Evolutionary conservation across 441 rosid species (phyloP).

Genomic region (Daphne laureola): DNA sequence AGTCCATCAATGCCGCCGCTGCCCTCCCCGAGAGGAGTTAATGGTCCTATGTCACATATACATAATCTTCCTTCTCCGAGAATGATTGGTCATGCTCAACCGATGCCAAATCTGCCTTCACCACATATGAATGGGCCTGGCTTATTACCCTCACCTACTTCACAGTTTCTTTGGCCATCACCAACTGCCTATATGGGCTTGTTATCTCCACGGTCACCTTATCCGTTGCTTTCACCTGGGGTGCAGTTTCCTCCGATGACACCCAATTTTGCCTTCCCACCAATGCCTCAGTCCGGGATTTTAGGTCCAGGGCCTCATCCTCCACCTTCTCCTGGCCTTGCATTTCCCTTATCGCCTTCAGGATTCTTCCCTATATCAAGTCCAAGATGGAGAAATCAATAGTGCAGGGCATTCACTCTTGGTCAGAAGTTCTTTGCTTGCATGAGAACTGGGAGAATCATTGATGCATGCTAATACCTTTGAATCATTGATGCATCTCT

Average conservation of each 20-base stretch:
- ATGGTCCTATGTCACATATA: conserved; percentile 29
- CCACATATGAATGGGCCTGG: conserved; percentile 45
- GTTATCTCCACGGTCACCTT: conserved; percentile 49
- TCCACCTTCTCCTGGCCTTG: conserved; percentile 56
- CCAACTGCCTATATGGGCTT: conserved; percentile 42
- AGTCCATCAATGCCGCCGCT: conserved; percentile 27
- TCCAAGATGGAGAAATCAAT: conserved; percentile 80
- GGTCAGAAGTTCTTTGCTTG: conserved; percentile 20
- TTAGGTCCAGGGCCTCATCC: conserved; percentile 75
- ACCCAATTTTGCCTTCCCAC: conserved; percentile 63
- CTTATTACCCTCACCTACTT: conserved; percentile 56
- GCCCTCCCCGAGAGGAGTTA: conserved; percentile 32
- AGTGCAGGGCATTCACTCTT: conserved; percentile 18
- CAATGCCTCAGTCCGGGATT: conserved; percentile 50
- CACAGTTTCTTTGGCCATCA: conserved; percentile 62
- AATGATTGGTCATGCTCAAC: conserved; percentile 39
- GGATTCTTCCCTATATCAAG: conserved; percentile 60
- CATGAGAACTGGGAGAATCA: conserved; percentile 17
- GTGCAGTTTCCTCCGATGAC: conserved; percentile 49
- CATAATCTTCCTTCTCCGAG: conserved; percentile 28
- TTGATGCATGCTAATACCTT: conserved; percentile 14
- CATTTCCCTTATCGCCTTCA: conserved; percentile 51
- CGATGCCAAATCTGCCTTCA: conserved; percentile 32
- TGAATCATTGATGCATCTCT: conserved; percentile 15
- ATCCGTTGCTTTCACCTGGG: conserved; percentile 61